phyloP scores from a whole-genome alignment of 139 green algal genomes.

The Chlorella sp. region DNA sequence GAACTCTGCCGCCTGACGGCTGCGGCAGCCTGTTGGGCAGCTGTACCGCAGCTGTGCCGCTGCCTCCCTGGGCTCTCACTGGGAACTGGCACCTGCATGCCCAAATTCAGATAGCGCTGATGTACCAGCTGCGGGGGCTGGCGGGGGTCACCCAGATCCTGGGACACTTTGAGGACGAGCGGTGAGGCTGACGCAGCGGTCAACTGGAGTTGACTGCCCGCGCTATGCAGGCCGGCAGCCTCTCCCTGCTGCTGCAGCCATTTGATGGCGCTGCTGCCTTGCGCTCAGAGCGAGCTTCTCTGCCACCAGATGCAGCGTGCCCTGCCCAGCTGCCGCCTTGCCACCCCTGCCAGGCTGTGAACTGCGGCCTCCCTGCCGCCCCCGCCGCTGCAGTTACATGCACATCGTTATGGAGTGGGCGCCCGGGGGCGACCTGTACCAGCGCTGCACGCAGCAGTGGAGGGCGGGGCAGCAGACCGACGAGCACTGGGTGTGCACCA shows the following conservation, averaged over 20 bases:
- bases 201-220: too few relatives aligned
- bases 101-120: constrained; percentile 47
- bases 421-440: constrained; percentile 86
- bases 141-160: constrained; percentile 64
- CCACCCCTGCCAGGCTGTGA: neutral
- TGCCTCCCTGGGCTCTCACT: too few relatives aligned
- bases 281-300: too few relatives aligned
- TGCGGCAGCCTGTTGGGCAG: too few relatives aligned
- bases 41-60: too few relatives aligned
- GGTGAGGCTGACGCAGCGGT: too few relatives aligned
- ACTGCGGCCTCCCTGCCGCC: neutral
- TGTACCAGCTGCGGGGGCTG: constrained; percentile 33
- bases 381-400: neutral
- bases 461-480: constrained; percentile 39
- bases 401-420: constrained; percentile 1
- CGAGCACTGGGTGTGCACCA: constrained; percentile 75
- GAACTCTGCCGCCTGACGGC: too few relatives aligned
- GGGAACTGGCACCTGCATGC: neutral
- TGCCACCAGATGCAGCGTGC: too few relatives aligned
- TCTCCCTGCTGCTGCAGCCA: too few relatives aligned
- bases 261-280: too few relatives aligned
- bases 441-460: constrained; percentile 31
- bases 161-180: constrained; percentile 68
- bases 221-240: too few relatives aligned
- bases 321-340: neutral